A percentile compares a stretch with the other conserved stretches of the same genome.
phyloP scores from a whole-genome alignment of 345 rosid species.

The Sonneratia caseolaris region DNA sequence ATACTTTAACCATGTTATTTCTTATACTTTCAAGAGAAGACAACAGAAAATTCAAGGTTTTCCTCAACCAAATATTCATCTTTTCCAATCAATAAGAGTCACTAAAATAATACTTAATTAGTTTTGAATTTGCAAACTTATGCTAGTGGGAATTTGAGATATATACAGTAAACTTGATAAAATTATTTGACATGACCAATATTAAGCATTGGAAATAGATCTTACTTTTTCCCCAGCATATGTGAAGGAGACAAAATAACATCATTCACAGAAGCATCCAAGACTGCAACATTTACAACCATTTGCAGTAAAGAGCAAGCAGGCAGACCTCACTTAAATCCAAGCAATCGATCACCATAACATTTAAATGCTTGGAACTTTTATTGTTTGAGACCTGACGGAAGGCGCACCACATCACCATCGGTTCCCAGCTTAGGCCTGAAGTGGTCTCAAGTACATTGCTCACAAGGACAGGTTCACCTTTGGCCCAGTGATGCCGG shows the following conservation, averaged over 20 bases:
- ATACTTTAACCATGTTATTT: background rate
- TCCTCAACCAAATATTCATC: background rate
- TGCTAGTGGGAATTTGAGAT: too few species aligned
- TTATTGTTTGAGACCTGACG: slow-evolving; percentile 32
- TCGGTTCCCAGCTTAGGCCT: slow-evolving; percentile 83
- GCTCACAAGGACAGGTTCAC: slow-evolving; percentile 61
- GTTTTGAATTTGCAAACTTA: too few species aligned
- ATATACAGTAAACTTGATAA: background rate
- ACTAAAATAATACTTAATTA: too few species aligned
- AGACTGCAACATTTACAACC: background rate
- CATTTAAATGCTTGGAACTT: slow-evolving; percentile 27
- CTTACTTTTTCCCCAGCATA: background rate
- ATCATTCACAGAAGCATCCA: background rate
- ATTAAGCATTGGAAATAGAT: background rate
- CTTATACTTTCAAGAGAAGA: background rate
- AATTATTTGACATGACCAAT: background rate
- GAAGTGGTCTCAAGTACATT: slow-evolving; percentile 43
- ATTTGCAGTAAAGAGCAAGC: too few species aligned
- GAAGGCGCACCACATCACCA: slow-evolving; percentile 72
- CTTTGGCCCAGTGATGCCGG: slow-evolving; percentile 65
- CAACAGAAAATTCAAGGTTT: background rate
- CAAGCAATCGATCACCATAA: slow-evolving; percentile 51
- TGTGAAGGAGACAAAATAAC: background rate
- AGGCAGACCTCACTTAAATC: slow-evolving; percentile 37
- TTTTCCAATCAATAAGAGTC: background rate